Base-by-base conservation (phyloP, 805 yeast genomes). In the Lachancea sp. region DNA sequence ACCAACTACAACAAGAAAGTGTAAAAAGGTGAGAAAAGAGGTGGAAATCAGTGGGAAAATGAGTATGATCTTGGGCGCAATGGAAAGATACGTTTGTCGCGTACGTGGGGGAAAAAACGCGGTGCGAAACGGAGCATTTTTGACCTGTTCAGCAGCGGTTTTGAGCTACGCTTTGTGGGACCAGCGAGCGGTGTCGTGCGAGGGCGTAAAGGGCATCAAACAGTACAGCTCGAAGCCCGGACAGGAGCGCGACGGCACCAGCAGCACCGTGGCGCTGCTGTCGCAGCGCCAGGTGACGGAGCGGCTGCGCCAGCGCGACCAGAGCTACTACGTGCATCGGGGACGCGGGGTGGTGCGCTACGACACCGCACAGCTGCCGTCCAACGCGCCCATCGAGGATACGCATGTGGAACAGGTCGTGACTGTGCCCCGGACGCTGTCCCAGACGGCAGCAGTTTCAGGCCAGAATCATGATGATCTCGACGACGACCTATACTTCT, bases 331-430 rank as follows among this genome's bases (percentile, higher is more conserved):
- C 29, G 91, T 91, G 17, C 82, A 85, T 53, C 74, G 96, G 47
- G 90, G 91, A 11, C 82, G 84, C 49, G 98, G 98, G 17, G 91
- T 93, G 16, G 63, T 79, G 10, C 73, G 99, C 46, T 91, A 89
- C 59, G 99, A 93, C 62, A 76, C 88, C 22, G 77, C 93, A 32
- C 99, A 93, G 65, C 68, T 93, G 42, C 85, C 97, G 8, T 83
- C 95, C 36, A 93, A 93, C 63, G 80, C 84, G 44, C 98, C 98
- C 10, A 87, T 90, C 51, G 99, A 93, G 62, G 99, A 93, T 62
- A 96, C 87, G 58, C 78, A 93, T 48, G 77, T 91, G 2, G 98
- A 90, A 59, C 83, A 82, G 50, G 79, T 85, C 30, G 77, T 85
- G 8, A 85, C 83, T 45, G 81, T 82, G 1, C 86, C 89, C 5